phyloP scores from a whole-genome alignment of 78 protist genomes.

The Monosiga brevicollis region DNA sequence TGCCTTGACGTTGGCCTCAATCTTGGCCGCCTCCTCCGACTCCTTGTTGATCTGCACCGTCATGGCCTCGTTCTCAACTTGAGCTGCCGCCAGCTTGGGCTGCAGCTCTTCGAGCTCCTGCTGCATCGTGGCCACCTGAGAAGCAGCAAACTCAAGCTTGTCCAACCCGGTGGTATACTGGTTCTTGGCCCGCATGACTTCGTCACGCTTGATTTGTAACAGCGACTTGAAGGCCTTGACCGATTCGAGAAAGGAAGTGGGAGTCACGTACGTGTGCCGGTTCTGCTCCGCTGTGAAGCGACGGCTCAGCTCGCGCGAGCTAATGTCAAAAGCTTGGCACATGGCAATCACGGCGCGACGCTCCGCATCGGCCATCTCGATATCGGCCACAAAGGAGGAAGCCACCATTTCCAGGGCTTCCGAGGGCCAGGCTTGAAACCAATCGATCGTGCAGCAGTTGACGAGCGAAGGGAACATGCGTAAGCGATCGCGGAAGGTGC shows the following conservation, averaged over 20 bases:
- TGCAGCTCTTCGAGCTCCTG: conserved; percentile 51
- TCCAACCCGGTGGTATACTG: conserved; percentile 15
- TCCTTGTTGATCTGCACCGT: conserved; percentile 45
- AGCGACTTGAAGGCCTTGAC: conserved; percentile 39
- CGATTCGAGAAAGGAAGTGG: conserved; percentile 62
- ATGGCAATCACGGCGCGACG: conserved; percentile 42
- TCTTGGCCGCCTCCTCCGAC: conserved; percentile 31
- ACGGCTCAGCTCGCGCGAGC: neutral
- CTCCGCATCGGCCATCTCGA: conserved; percentile 44
- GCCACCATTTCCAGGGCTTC: conserved; percentile 36
- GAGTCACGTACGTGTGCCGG: conserved; percentile 62
- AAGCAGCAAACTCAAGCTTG: conserved; percentile 16
- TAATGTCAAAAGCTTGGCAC: neutral
- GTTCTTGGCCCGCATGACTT: neutral
- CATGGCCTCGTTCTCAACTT: conserved; percentile 36
- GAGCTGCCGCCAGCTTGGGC: conserved; percentile 45
- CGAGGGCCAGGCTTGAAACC: conserved; percentile 65
- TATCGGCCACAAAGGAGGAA: neutral
- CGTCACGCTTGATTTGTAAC: conserved; percentile 10
- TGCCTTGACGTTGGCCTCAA: conserved; percentile 22
- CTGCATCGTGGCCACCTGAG: conserved; percentile 42
- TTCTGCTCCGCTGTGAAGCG: conserved; percentile 17
- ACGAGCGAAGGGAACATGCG: conserved; percentile 81
- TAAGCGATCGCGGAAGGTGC: conserved; percentile 42
- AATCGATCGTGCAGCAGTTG: conserved; percentile 74